Evolutionary conservation across 192 early-diverging fungal genomes (phyloP), one percentile per base, ranked within the genome.

Genomic region (Entomortierella beljakovae): DNA sequence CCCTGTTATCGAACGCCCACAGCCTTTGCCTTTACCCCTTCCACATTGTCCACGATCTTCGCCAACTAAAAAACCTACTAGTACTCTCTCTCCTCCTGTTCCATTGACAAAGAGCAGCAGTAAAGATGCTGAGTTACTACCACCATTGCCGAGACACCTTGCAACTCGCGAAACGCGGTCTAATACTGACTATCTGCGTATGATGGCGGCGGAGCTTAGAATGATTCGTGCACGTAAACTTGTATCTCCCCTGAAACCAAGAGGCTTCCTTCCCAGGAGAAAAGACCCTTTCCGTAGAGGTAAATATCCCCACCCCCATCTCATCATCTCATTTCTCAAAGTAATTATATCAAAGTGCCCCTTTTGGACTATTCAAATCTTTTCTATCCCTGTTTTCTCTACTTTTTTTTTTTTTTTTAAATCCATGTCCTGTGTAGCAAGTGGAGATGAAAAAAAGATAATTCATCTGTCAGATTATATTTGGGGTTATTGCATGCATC

Each of bases 221-320:
- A 87, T 87, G 85, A 87, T 87, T 61, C 77, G 85, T 9, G 58
- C 83, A 16, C 67, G 82, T 40, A 87, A 87, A 46, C 54, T 87
- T 50, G 69, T 84, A 16, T 77, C 73, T 38, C 83, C 85, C 1
- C 61, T 87, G 7, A 82, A 71, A 58, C 83, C 81, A 6, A 67
- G 86, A 64, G 82, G 70, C 10, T 80, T 63, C 48, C 71, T 87
- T 7, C 74, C 81, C 33, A 57, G 76, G 49, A 49, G 86, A 31
- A 70, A 63, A 22, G 83, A 87, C 37, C 29, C 68, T 2, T 86
- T 86, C 62, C 75, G 62, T 29, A 70, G 34, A 59, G 75, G 75
- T 79, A 70, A 34, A 29, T 4, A 7, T 18, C 23, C 15, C 25
- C 52, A 52, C 22, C 34, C 25, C 32, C 28, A 20, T 42, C 51